Conservation (phyloP, 2,329 filamentous ascomycete genomes). For the Aspergillus tubingensis region DNA sequence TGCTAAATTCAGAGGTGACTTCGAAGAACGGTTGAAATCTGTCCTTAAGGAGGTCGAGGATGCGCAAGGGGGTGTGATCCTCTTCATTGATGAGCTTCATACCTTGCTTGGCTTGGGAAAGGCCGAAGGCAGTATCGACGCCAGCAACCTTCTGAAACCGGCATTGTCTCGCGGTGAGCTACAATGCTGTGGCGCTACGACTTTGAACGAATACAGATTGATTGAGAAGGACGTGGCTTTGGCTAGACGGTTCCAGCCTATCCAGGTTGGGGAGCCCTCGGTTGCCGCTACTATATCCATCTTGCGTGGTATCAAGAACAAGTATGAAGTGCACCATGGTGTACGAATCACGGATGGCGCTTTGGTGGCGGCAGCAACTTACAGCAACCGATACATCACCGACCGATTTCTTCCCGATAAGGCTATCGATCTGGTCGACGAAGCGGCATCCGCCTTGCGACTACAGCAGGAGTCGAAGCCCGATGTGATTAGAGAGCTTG, state of each 20-base stretch:
- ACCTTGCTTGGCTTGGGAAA: slow-evolving; percentile 90
- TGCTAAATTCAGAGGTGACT: slow-evolving; percentile 93
- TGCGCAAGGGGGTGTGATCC: slow-evolving; percentile 82
- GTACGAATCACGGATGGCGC: slow-evolving; percentile 92
- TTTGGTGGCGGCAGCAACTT: slow-evolving; percentile 84
- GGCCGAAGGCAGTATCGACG: slow-evolving; percentile 93
- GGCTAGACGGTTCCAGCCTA: slow-evolving; percentile 90
- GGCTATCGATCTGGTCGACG: slow-evolving; percentile 94
- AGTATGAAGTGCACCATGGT: slow-evolving; percentile 96
- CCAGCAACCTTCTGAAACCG: slow-evolving; percentile 91
- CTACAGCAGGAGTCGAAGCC: slow-evolving; percentile 96
- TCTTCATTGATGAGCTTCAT: slow-evolving; percentile 95
- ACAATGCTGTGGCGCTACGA: slow-evolving; percentile 94
- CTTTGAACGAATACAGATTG: slow-evolving; percentile 82
- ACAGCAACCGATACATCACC: slow-evolving; percentile 94
- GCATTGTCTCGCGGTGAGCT: slow-evolving; percentile 89
- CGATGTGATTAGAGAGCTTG: slow-evolving; percentile 86
- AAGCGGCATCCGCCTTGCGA: slow-evolving; percentile 85
- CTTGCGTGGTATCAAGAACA: slow-evolving; percentile 92
- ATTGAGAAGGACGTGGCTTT: slow-evolving; percentile 97
- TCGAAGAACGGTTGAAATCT: slow-evolving; percentile 89
- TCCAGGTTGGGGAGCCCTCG: slow-evolving; percentile 85
- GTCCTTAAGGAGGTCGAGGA: slow-evolving; percentile 90
- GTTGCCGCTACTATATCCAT: slow-evolving; percentile 95
- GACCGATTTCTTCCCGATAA: slow-evolving; percentile 96